Evolutionary conservation across 176 grass and related monocot genomes (phyloP).

Genomic region (Juncus effusus): DNA sequence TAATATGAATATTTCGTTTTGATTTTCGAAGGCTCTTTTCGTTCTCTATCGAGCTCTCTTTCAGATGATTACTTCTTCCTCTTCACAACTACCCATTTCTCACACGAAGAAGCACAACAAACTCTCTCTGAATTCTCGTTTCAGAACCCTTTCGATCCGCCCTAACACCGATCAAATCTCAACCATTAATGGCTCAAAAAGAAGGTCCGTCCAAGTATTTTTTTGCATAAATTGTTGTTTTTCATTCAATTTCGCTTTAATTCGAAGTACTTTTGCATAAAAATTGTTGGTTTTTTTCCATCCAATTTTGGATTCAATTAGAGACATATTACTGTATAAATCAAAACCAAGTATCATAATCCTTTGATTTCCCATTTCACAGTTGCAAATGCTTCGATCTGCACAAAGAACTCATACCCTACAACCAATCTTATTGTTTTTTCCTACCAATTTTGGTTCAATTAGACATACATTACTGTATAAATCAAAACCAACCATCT

Average conservation of each 20-base stretch:
- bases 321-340: background rate
- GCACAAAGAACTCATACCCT: slow-evolving; percentile 23
- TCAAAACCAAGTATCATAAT: background rate
- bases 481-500: background rate
- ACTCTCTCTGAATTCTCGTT: background rate
- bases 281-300: background rate
- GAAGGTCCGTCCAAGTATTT: background rate
- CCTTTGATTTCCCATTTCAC: background rate
- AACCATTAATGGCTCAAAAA: background rate
- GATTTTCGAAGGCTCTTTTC: too few species aligned
- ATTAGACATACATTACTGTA: background rate
- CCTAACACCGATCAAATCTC: background rate
- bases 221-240: background rate
- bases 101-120: slow-evolving; percentile 2
- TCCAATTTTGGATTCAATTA: background rate
- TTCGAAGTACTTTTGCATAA: background rate
- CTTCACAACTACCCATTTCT: background rate
- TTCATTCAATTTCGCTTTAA: background rate
- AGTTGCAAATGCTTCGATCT: slow-evolving; percentile 23
- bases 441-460: background rate
- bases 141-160: background rate
- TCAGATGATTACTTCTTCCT: background rate
- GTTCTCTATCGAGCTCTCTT: too few species aligned
- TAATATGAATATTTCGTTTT: too few species aligned
- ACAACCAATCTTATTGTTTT: slow-evolving; percentile 18